Conservation (phyloP, 2,329 filamentous ascomycete genomes). For the Pseudogymnoascus sp. region DNA sequence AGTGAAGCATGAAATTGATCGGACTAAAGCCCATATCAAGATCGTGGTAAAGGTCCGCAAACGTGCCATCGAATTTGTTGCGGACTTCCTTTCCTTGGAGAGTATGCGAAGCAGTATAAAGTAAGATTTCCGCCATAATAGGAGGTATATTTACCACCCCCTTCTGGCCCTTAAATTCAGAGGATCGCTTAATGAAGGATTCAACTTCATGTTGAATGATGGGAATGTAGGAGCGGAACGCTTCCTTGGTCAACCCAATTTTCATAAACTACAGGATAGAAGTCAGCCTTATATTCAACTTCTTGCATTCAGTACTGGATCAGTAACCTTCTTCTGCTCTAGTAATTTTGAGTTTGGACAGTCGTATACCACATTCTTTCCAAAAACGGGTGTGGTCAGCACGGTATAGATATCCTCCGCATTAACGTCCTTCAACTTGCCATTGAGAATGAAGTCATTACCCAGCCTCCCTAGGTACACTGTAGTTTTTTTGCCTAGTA, state of each 20-base stretch:
- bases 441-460: conserved; percentile 83
- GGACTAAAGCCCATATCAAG: conserved; percentile 85
- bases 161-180: too few relatives aligned
- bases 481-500: conserved; percentile 73
- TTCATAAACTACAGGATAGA: too few relatives aligned
- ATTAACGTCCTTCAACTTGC: conserved; percentile 75
- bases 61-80: conserved; percentile 67
- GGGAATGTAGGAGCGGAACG: too few relatives aligned
- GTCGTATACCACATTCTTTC: conserved; percentile 81
- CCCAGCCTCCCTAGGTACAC: conserved; percentile 71
- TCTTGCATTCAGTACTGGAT: too few relatives aligned
- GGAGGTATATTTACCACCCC: too few relatives aligned
- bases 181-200: too few relatives aligned
- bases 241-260: too few relatives aligned
- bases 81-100: conserved; percentile 80
- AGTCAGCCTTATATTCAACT: too few relatives aligned
- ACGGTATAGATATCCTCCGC: conserved; percentile 72
- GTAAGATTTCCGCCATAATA: conserved; percentile 72
- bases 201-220: too few relatives aligned
- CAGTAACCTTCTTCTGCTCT: conserved; percentile 81
- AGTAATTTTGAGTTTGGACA: conserved; percentile 87
- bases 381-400: conserved; percentile 64
- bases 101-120: conserved; percentile 80
- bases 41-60: conserved; percentile 78
- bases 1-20: conserved; percentile 84